These are phyloP conservation scores for Trichocomaceae sp. DNA, from an alignment of 2,329 filamentous ascomycete genomes.

Conservation along the genomic window DNA sequence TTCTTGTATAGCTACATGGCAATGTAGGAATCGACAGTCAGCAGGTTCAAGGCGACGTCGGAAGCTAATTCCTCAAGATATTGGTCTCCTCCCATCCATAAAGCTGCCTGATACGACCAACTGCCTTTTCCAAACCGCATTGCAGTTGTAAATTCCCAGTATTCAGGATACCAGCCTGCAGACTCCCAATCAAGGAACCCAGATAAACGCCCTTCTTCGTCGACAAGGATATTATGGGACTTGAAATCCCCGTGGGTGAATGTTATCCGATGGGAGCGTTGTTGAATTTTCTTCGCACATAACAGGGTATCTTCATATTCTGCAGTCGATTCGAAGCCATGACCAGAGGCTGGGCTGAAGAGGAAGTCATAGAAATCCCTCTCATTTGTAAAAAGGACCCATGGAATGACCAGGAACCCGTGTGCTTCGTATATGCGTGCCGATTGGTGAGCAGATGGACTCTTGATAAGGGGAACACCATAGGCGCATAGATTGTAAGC, in stretches of 20 bases:
- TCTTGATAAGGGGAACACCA: conserved; percentile 25
- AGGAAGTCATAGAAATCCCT: conserved; percentile 26
- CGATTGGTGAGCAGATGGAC: conserved; percentile 27
- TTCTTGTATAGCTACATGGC: no score
- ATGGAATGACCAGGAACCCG: conserved; percentile 29
- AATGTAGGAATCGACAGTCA: conserved; percentile 22
- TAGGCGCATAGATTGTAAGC: conserved; percentile 28
- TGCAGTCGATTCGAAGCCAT: conserved; percentile 22
- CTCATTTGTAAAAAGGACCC: conserved; percentile 26
- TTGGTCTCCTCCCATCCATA: conserved; percentile 17
- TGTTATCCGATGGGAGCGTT: conserved; percentile 17
- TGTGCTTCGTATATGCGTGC: conserved; percentile 24
- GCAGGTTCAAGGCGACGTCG: conserved; percentile 17
- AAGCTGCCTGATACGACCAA: conserved; percentile 20
- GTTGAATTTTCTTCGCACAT: conserved; percentile 18
- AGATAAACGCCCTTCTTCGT: conserved; percentile 19
- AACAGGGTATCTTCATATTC: conserved; percentile 23
- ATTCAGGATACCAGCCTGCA: conserved; percentile 21
- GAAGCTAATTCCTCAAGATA: conserved; percentile 17
- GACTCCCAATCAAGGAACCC: conserved; percentile 24
- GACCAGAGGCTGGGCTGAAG: conserved; percentile 16
- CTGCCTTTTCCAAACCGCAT: conserved; percentile 18
- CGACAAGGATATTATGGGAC: conserved; percentile 20
- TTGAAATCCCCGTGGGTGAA: conserved; percentile 22
- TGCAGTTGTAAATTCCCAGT: conserved; percentile 22